These are phyloP conservation scores for Amanita bisporigera DNA, from an alignment of 1,284 basidiomycete genomes.

Conservation along the genomic window DNA sequence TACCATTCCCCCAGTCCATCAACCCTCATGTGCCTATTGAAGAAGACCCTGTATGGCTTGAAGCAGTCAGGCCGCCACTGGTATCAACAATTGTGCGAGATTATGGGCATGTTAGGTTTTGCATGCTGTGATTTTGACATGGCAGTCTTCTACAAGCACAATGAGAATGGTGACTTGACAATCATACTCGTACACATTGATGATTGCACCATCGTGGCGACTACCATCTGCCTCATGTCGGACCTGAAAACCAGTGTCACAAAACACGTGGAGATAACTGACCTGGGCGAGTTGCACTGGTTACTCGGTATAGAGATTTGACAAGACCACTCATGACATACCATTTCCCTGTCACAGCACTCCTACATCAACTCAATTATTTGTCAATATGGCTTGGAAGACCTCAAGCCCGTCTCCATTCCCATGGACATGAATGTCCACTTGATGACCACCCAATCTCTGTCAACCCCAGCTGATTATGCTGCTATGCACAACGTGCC, in stretches of 20 bases:
- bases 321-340: constrained; percentile 2
- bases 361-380: constrained; percentile 33
- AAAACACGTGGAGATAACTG: constrained; percentile 31
- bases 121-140: constrained; percentile 23
- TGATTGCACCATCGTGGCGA: constrained; percentile 22
- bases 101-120: not conserved
- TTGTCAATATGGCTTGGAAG: constrained; percentile 18
- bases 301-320: constrained; percentile 27
- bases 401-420: constrained; percentile 29
- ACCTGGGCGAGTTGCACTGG: constrained; percentile 18
- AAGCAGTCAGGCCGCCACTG: no score
- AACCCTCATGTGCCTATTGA: no score
- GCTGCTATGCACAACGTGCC: not conserved
- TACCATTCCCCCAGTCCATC: no score
- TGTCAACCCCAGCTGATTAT: constrained; percentile 21
- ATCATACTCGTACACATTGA: constrained; percentile 30
- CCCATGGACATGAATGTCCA: constrained; percentile 27
- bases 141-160: constrained; percentile 20
- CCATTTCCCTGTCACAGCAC: constrained; percentile 24
- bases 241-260: constrained; percentile 7
- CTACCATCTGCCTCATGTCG: constrained; percentile 24
- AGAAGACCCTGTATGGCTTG: no score
- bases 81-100: not conserved
- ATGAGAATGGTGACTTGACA: not conserved
- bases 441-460: constrained; percentile 21